Conservation (phyloP, 169 alveolate species). For the Cryptosporidium parvum region DNA sequence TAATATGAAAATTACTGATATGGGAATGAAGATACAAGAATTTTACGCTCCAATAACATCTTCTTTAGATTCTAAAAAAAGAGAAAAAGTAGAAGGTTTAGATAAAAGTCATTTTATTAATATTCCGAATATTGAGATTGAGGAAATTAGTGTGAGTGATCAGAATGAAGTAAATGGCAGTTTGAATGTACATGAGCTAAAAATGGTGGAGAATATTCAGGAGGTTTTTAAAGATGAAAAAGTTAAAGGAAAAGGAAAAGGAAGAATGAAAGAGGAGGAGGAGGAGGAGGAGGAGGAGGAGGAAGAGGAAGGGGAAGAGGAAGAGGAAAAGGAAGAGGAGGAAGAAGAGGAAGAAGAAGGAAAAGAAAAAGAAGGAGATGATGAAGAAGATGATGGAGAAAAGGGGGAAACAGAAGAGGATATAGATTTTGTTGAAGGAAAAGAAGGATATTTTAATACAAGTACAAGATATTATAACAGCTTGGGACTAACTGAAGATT, state of each 20-base stretch:
- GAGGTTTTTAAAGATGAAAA: not conserved
- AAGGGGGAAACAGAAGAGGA: not conserved
- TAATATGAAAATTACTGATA: not conserved
- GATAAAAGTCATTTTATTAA: not conserved
- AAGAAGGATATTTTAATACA: not conserved
- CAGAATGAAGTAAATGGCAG: too few species aligned
- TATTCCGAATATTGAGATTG: not conserved
- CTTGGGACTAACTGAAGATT: slow-evolving; percentile 10
- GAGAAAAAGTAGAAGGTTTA: not conserved
- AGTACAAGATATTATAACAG: slow-evolving; percentile 5
- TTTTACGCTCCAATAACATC: not conserved
- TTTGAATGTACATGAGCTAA: too few species aligned
- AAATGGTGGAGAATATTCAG: not conserved
- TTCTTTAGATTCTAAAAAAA: not conserved
- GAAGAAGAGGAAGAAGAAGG: not conserved
- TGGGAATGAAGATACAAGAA: not conserved
- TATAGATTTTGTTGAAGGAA: not conserved
- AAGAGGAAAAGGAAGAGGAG: not conserved
- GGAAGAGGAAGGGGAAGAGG: not conserved
- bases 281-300: not conserved
- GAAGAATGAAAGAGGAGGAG: too few species aligned
- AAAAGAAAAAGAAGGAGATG: not conserved
- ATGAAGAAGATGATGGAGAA: too few species aligned
- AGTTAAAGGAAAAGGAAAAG: not conserved
- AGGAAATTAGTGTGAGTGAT: not conserved